Conservation (phyloP, 345 rosid species). For the Brassica nigra region DNA sequence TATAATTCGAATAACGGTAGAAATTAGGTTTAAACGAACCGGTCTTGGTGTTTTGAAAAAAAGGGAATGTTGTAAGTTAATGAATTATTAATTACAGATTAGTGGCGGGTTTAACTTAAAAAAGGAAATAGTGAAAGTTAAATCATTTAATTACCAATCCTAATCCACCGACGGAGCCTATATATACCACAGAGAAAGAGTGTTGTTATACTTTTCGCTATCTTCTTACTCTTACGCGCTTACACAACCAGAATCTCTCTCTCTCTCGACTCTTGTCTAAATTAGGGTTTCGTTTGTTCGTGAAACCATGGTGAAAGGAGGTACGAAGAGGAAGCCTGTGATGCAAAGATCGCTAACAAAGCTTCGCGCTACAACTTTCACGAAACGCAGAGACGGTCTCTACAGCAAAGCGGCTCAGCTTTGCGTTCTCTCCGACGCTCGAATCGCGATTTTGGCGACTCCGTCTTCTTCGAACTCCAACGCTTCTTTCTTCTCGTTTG, state of each 20-base stretch:
- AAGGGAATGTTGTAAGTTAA: not conserved
- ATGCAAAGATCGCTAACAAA: not conserved
- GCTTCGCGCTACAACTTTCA: not conserved
- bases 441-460: not conserved
- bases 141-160: not conserved
- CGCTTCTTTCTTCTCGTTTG: constrained; percentile 6
- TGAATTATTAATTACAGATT: not conserved
- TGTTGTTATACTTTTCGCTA: not conserved
- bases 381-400: not conserved
- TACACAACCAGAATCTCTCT: not conserved
- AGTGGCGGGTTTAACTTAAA: not conserved
- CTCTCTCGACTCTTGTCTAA: not conserved
- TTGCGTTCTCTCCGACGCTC: constrained; percentile 9
- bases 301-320: not conserved
- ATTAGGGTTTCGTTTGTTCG: too few species aligned
- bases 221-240: not conserved
- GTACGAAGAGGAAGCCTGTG: not conserved
- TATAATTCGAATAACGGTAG: too few species aligned
- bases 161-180: not conserved
- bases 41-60: not conserved
- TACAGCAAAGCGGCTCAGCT: constrained; percentile 9
- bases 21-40: not conserved
- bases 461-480: not conserved
- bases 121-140: not conserved
- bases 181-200: not conserved